Evolutionary conservation across 2,329 filamentous ascomycete genomes (phyloP).

Genomic region (Colletotrichum graminicola): DNA sequence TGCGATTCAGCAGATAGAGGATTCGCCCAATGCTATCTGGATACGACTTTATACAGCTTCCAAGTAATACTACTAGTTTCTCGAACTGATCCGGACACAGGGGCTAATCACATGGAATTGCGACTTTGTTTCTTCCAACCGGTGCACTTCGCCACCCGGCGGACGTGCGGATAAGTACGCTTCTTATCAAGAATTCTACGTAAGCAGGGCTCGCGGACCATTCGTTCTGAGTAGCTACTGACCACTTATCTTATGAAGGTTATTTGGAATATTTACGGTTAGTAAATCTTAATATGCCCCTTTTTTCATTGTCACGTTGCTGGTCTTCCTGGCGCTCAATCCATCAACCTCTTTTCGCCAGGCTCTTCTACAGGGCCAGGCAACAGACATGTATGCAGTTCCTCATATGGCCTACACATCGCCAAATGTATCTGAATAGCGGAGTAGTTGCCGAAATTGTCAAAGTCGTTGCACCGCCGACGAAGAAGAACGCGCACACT

Average conservation of each 20-base stretch:
- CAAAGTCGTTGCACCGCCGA: constrained; percentile 6
- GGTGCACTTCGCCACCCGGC: constrained; percentile 24
- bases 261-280: constrained; percentile 32
- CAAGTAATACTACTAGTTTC: no score
- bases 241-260: background rate
- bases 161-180: constrained; percentile 7
- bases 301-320: no score
- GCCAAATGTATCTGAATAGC: background rate
- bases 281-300: background rate
- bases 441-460: constrained; percentile 27
- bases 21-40: constrained; percentile 24
- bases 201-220: background rate
- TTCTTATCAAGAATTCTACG: constrained; percentile 24
- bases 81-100: background rate
- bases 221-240: background rate
- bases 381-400: constrained; percentile 9
- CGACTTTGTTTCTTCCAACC: constrained; percentile 23
- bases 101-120: constrained; percentile 28
- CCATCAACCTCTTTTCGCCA: constrained; percentile 30
- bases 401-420: accelerated
- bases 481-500: background rate
- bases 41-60: constrained; percentile 12
- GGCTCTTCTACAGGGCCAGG: constrained; percentile 23
- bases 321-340: background rate
- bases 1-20: constrained; percentile 10